Percentiles rank a stretch among this genome's conserved stretches.
phyloP scores from a whole-genome alignment of 495 filamentous ascomycete species.

The Aspergillus panamensis region DNA sequence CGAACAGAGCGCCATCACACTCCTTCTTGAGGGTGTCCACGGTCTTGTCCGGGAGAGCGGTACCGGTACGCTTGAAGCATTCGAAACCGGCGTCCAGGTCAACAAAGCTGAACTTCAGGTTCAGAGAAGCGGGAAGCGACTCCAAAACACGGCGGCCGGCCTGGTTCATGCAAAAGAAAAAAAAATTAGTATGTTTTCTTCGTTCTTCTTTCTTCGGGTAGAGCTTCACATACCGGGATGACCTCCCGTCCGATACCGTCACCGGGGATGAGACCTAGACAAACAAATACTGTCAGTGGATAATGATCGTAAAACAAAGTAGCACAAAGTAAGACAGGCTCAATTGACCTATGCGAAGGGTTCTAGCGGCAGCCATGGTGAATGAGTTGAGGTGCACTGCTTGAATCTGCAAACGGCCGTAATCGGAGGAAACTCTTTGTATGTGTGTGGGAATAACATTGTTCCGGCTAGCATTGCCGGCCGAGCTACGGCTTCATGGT shows the following conservation, averaged over 20 bases:
- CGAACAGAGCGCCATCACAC: conserved; percentile 95
- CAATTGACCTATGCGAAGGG: conserved; percentile 54
- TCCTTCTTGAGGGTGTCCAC: conserved; percentile 79
- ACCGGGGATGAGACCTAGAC: conserved; percentile 86
- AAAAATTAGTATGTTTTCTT: conserved; percentile 16
- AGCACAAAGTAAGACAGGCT: conserved; percentile 1
- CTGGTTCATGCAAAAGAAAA: conserved; percentile 25
- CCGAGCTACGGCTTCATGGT: no score
- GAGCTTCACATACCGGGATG: conserved; percentile 61
- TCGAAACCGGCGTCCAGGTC: conserved; percentile 90
- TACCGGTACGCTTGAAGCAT: conserved; percentile 84
- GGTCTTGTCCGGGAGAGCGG: conserved; percentile 84
- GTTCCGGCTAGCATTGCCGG: conserved; percentile 9
- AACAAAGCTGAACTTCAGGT: conserved; percentile 89
- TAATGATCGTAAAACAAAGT: conserved; percentile 10
- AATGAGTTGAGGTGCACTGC: conserved; percentile 16
- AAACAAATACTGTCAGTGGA: conserved; percentile 23
- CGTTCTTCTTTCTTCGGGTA: conserved; percentile 11
- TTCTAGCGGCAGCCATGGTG: conserved; percentile 51
- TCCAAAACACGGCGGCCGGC: conserved; percentile 88
- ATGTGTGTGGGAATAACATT: conserved; percentile 20
- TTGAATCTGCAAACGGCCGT: conserved; percentile 16
- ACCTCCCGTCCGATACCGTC: conserved; percentile 99
- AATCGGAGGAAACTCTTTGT: conserved; percentile 24
- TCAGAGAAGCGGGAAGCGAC: conserved; percentile 75